Evolutionary conservation across 345 rosid genomes (phyloP), one percentile per base, ranked within the genome.

Genomic region (Brassica incana): DNA sequence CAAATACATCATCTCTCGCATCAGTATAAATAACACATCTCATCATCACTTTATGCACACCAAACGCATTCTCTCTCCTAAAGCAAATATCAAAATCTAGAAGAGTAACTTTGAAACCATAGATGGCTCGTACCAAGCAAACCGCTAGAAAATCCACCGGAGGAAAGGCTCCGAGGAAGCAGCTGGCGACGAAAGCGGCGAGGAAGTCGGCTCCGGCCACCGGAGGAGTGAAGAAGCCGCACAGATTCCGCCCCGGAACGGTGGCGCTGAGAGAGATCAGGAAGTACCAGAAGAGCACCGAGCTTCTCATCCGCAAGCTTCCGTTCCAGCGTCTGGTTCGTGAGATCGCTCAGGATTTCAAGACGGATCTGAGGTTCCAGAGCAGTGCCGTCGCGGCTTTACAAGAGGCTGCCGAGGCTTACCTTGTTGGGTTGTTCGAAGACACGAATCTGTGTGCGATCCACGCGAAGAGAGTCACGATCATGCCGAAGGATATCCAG

Each of bases 191-290:
- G 0, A 88, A 88, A 9, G 91, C 91, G 1, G 91, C 91, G 11
- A 65, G 91, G 61, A 88, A 88, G 20, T 88, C 91, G 0, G 91
- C 88, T 8, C 90, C 90, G 0, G 90, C 91, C 2, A 88, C 90
- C 16, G 91, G 91, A 75, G 90, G 91, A 71, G 91, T 86, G 78
- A 88, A 88, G 88, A 88, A 88, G 75, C 91, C 91, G 1, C 82
- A 79, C 70, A 79, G 82, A 79, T 79, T 79, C 74, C 78, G 82
- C 35, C 82, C 78, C 15, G 82, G 82, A 68, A 79, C 82, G 0
- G 82, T 79, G 0, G 82, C 82, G 0, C 11, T 79, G 5, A 20
- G 82, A 1, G 82, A 79, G 36, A 79, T 79, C 59, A 60, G 82
- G 25, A 79, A 79, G 33, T 79, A 79, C 0, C 82, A 79, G 65